These are phyloP conservation scores for Myriosclerotinia duriaeana DNA, from an alignment of 2,329 filamentous ascomycete genomes.

Conservation along the genomic window DNA sequence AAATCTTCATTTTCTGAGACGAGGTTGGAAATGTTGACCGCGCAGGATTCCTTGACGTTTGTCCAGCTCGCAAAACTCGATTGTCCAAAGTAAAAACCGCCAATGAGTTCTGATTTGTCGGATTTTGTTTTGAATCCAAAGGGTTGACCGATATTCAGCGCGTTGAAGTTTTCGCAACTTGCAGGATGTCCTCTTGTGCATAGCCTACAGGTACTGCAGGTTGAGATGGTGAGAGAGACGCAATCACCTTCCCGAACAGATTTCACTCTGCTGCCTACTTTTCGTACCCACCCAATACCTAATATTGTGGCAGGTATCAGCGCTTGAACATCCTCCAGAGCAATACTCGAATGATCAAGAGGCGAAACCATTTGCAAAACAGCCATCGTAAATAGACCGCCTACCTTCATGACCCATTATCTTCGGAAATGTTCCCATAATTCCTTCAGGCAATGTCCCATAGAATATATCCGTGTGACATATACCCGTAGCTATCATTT, in stretches of 20 bases:
- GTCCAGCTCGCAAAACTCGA: conserved; percentile 41
- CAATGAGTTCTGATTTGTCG: background rate
- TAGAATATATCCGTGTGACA: conserved; percentile 22
- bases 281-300: conserved; percentile 20
- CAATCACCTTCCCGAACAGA: conserved; percentile 12
- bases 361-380: too few species aligned
- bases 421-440: conserved; percentile 13
- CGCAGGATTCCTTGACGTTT: conserved; percentile 37
- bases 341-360: too few species aligned
- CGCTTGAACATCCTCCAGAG: too few species aligned
- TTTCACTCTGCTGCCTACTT: conserved; percentile 8
- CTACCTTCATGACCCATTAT: conserved; percentile 25
- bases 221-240: conserved; percentile 12
- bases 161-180: conserved; percentile 7
- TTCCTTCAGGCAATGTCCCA: background rate
- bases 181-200: conserved; percentile 19
- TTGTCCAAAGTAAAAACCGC: conserved; percentile 42
- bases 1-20: conserved; percentile 32
- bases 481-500: conserved; percentile 22
- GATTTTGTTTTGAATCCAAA: background rate
- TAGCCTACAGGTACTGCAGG: conserved; percentile 14
- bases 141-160: background rate
- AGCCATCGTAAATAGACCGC: background rate
- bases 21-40: conserved; percentile 35
- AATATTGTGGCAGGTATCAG: too few species aligned